These are phyloP conservation scores for Pseudocercospora ulei DNA, from an alignment of 2,329 filamentous ascomycete genomes.

Conservation along the genomic window DNA sequence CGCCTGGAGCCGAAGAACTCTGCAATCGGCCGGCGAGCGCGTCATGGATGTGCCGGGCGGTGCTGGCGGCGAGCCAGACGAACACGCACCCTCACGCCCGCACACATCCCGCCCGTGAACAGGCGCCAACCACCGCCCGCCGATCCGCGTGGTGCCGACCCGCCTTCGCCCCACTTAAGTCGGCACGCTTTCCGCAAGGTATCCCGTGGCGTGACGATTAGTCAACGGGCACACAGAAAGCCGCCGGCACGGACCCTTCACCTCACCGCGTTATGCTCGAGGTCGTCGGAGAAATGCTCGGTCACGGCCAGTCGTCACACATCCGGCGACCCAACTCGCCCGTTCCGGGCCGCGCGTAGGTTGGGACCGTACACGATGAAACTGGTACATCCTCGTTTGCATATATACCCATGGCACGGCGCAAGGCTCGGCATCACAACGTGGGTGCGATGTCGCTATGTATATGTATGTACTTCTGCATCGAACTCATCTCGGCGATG, in stretches of 20 bases:
- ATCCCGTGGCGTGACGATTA: slow-evolving; percentile 79
- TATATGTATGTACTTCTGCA: too few relatives aligned
- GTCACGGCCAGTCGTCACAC: slow-evolving; percentile 12
- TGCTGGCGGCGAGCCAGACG: slow-evolving; percentile 48
- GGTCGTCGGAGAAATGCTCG: slow-evolving; percentile 12
- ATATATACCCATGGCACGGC: too few relatives aligned
- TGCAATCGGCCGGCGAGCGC: slow-evolving; percentile 66
- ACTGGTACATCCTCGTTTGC: slow-evolving; percentile 3
- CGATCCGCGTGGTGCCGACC: too few relatives aligned
- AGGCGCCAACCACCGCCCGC: background rate
- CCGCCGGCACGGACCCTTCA: slow-evolving; percentile 23
- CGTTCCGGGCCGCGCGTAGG: background rate
- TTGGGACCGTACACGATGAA: background rate
- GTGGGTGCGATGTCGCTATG: too few relatives aligned
- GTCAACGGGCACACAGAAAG: slow-evolving; percentile 85
- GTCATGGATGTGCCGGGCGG: slow-evolving; percentile 71
- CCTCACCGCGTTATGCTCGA: slow-evolving; percentile 24
- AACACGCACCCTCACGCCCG: slow-evolving; percentile 15
- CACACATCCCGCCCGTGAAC: slow-evolving; percentile 5
- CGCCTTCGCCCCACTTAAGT: slow-evolving; percentile 78
- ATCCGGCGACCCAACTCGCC: slow-evolving; percentile 1
- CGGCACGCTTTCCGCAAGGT: slow-evolving; percentile 57
- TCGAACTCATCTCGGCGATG: too few relatives aligned
- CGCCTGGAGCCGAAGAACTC: slow-evolving; percentile 58
- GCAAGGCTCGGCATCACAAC: too few relatives aligned